Conservation (phyloP, 129 eudicot species). For the Logfia minima region DNA sequence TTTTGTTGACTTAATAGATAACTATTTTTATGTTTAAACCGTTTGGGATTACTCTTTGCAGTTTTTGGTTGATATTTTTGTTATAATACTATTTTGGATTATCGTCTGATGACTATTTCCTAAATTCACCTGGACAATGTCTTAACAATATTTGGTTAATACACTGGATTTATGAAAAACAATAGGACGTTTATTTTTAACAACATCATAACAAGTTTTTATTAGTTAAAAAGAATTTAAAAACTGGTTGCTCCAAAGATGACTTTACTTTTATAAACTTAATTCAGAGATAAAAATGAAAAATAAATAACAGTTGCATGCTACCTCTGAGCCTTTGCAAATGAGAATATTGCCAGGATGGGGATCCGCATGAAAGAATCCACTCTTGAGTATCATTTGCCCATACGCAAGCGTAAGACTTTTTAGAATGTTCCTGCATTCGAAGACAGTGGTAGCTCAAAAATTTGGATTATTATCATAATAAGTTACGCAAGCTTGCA, state of each 20-base stretch:
- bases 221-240: neutral
- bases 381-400: conserved; percentile 95
- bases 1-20: neutral
- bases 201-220: neutral
- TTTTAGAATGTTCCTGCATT: conserved; percentile 80
- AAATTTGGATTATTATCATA: neutral
- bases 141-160: neutral
- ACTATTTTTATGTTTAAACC: neutral
- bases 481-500: neutral
- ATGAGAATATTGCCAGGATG: conserved; percentile 96
- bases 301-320: neutral
- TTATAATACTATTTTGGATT: neutral
- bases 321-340: conserved; percentile 86
- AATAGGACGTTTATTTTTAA: neutral
- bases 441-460: conserved; percentile 3
- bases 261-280: neutral
- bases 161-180: neutral
- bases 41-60: neutral
- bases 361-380: conserved; percentile 99
- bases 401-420: conserved; percentile 90
- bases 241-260: neutral
- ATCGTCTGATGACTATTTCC: neutral
- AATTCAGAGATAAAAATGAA: neutral
- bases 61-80: neutral
- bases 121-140: conserved; percentile 6